Percentiles rank a stretch among this genome's conserved stretches.
phyloP scores from a whole-genome alignment of 2,329 filamentous ascomycete species.

The Verticillium albo-atrum region DNA sequence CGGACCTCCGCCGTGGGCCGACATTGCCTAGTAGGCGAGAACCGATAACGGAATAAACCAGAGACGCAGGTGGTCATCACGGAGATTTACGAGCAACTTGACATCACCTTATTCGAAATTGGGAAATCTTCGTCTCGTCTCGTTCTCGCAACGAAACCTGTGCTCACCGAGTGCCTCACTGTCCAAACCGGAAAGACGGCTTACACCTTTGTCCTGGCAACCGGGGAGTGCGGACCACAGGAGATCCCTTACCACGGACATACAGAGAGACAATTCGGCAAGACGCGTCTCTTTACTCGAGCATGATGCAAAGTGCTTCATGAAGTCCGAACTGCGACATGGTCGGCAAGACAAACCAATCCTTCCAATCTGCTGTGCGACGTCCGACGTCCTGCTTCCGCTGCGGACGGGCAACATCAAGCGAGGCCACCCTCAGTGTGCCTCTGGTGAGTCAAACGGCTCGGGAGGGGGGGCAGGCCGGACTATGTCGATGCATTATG shows the following conservation, averaged over 20 bases:
- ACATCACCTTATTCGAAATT: too few relatives aligned
- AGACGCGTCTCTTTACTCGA: neutral
- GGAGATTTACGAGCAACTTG: too few relatives aligned
- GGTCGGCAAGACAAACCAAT: neutral
- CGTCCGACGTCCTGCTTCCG: neutral
- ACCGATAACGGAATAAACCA: too few relatives aligned
- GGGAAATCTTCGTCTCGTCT: neutral
- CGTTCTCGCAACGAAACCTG: neutral
- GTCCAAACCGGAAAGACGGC: neutral
- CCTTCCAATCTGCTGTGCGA: neutral
- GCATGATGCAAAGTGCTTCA: neutral
- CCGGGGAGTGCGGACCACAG: neutral
- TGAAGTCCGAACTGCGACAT: neutral
- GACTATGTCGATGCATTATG: neutral
- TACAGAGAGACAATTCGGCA: neutral
- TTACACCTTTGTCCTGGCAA: neutral
- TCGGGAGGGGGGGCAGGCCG: neutral
- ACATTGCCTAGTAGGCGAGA: too few relatives aligned
- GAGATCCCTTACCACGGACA: neutral
- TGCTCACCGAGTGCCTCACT: neutral
- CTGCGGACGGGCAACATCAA: neutral
- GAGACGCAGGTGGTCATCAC: too few relatives aligned
- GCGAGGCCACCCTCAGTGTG: neutral
- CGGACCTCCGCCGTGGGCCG: too few relatives aligned
- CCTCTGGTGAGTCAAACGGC: neutral